Conservation (phyloP, 306 rosid species). For the Castanea sativa region DNA sequence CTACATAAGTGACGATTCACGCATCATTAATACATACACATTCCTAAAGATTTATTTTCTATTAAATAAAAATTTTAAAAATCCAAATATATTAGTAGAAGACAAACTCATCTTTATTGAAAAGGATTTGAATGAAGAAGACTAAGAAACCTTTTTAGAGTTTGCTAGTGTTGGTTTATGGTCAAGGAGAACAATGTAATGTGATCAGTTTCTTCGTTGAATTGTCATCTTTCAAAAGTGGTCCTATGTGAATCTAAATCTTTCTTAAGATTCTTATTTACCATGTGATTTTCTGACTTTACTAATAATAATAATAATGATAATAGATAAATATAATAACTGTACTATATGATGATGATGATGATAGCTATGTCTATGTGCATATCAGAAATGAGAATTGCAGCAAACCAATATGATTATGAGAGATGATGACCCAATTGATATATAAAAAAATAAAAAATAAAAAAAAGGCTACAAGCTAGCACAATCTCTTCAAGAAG, state of each 20-base stretch:
- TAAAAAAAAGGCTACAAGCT: background rate
- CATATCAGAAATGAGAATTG: background rate
- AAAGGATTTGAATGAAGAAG: constrained; percentile 19
- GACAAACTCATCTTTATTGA: constrained; percentile 7
- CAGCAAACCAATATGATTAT: too few species aligned
- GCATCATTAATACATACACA: too few species aligned
- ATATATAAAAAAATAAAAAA: background rate
- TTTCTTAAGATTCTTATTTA: constrained; percentile 10
- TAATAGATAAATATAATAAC: background rate
- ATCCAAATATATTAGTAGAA: background rate
- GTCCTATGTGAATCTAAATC: constrained; percentile 26
- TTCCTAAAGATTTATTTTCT: constrained; percentile 1
- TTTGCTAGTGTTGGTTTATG: background rate
- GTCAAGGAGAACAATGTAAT: background rate
- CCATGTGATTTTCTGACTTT: constrained; percentile 10
- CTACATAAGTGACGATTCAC: too few species aligned
- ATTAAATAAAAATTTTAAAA: too few species aligned
- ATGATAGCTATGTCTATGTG: background rate
- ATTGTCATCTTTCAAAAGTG: constrained; percentile 10
- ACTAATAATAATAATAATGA: background rate
- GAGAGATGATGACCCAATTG: background rate
- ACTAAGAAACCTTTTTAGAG: constrained; percentile 2
- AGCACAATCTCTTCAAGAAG: background rate
- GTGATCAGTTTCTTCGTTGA: constrained; percentile 1
- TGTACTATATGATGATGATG: background rate